Conservation (phyloP, 176 grass and related monocot genomes). For the Ensete glaucum region DNA sequence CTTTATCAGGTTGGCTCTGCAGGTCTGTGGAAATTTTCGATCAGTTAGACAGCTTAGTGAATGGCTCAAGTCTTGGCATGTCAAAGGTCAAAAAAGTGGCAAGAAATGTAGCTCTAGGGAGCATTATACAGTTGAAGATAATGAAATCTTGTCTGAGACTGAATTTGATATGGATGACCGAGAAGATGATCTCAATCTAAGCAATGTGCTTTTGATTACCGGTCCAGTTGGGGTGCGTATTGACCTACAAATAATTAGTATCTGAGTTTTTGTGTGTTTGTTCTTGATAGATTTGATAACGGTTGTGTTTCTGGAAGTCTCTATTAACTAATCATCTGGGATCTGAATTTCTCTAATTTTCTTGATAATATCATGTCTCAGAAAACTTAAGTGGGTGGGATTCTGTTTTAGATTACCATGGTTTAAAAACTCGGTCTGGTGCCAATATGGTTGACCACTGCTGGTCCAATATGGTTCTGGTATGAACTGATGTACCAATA, state of each 20-base stretch:
- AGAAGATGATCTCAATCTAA: slow-evolving; percentile 33
- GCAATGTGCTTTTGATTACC: slow-evolving; percentile 86
- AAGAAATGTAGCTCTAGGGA: slow-evolving; percentile 20
- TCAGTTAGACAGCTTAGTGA: slow-evolving; percentile 54
- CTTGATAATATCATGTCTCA: background rate
- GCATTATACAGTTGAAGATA: slow-evolving; percentile 34
- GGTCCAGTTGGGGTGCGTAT: slow-evolving; percentile 83
- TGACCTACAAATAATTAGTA: background rate
- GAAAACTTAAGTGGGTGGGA: background rate
- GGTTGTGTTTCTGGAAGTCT: background rate
- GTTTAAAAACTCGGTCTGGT: too few species aligned
- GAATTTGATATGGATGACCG: slow-evolving; percentile 57
- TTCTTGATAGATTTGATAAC: background rate
- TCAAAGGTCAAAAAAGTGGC: slow-evolving; percentile 44
- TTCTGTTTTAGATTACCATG: background rate
- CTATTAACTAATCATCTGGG: background rate
- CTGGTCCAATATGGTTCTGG: too few species aligned
- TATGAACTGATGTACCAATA: too few species aligned
- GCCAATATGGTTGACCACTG: too few species aligned
- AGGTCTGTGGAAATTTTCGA: slow-evolving; percentile 84
- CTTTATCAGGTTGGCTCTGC: slow-evolving; percentile 28
- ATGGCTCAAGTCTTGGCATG: slow-evolving; percentile 86
- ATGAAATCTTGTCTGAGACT: slow-evolving; percentile 39
- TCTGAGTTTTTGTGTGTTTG: background rate
- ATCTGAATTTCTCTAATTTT: too few species aligned